Evolutionary conservation across 164 flowering plant species (phyloP).

Genomic region (Annona cherimola): DNA sequence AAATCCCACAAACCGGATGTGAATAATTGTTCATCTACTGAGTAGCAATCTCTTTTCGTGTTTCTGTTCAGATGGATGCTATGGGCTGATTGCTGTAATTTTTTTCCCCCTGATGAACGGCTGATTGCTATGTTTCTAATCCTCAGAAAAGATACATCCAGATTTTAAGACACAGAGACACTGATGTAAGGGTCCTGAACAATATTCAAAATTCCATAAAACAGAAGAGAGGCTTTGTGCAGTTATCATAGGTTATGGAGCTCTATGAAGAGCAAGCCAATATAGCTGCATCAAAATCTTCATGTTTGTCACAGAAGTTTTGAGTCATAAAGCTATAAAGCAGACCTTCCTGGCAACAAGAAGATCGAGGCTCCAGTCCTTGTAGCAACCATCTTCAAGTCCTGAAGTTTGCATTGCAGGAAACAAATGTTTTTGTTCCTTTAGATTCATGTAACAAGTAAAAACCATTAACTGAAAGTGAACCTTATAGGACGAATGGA

Average conservation of each 20-base stretch:
- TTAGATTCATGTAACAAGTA: background rate
- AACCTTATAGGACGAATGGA: background rate
- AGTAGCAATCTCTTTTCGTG: background rate
- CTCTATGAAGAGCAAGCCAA: background rate
- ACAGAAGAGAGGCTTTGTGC: background rate
- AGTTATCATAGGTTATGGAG: background rate
- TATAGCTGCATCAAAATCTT: background rate
- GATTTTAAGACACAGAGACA: background rate
- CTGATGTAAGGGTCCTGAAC: background rate
- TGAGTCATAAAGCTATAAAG: background rate
- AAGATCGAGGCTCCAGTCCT: slow-evolving; percentile 83
- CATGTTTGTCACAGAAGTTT: background rate
- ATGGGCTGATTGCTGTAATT: background rate
- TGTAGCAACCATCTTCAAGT: slow-evolving; percentile 73
- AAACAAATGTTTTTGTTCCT: background rate
- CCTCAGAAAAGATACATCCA: background rate
- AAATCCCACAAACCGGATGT: background rate
- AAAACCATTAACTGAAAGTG: background rate
- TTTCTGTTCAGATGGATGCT: background rate
- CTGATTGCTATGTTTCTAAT: too few species aligned
- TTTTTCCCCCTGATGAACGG: too few species aligned
- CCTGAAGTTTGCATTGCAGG: slow-evolving; percentile 37
- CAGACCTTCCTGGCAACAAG: slow-evolving; percentile 79
- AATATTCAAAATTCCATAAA: too few species aligned
- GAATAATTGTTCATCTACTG: background rate